Base-by-base conservation (phyloP, 73 alveolate species). In the Paramecium pentaurelia region DNA sequence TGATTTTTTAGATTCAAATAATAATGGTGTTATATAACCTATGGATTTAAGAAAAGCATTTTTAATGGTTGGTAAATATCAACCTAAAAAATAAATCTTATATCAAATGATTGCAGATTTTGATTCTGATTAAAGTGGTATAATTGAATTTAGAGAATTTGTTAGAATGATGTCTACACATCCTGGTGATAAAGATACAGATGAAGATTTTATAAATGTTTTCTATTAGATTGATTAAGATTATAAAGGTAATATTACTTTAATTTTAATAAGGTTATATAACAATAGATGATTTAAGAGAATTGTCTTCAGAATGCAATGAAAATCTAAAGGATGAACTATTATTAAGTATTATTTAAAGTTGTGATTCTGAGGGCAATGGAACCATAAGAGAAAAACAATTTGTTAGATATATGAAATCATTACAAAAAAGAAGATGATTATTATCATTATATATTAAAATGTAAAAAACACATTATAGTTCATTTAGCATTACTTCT, bases 1-100 rank as follows among this genome's bases (percentile, higher is more conserved):
- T 77, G 89, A 73, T 37, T 77, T 75, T 44, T 44, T 80, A 18
- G 75, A 80, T 80, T 80, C 54, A 22, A 80, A 80, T 80, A 6
- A 20, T 27, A 80, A 44, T 80, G 73, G 45, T 18, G 75, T 80
- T 2, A 11, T 80, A 11, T 40, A 80, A 36, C 88, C 88, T 27
- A 71, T 71, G 86, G 86, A 73, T 73, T 34, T 73, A 10, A 73
- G 64, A 27, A 73, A 34, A 40, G 88, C 64, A 2, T 73, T 73
- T 37, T 1, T 36, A 28, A 6, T 22, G 12, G 60, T 42, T n/a
- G 75, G 91, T 1, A 25, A 47, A 44, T 80, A 80, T 47, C 4
- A 25, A 25, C 44, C 51, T 12, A 80, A 45, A 42, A 80, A 45
- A 44, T 71, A 77, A 1, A 10, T 77, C 4, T 2, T 77, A 37